Evolutionary conservation across 225 moss, liverwort and hornwort genomes (phyloP), one percentile per base, ranked within the genome.

Genomic region (Thuidium tamariscinum): DNA sequence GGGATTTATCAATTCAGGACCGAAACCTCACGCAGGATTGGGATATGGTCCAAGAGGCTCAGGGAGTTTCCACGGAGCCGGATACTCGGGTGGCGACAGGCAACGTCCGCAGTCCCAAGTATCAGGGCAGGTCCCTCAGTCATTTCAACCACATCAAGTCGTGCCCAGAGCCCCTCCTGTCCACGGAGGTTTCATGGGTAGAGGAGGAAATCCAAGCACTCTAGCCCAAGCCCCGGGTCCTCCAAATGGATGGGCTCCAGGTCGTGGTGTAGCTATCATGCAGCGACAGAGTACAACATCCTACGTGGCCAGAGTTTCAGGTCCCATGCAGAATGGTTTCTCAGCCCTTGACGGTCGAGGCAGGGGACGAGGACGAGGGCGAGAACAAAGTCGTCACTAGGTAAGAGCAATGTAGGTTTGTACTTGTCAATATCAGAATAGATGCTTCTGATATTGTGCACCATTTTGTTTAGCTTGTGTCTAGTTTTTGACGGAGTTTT

Each of bases 121-220:
- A 29, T 17, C 87, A 29, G 87, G 91, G 41, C 85, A 85, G 20
- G 76, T 65, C 34, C 71, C 89, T 39, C 90, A 82, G 67, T 72
- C 81, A 36, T 82, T 74, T 62, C 90, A 90, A 69, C 68, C 85
- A 25, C 86, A 89, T 73, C 92, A 89, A 85, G 87, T 90, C 51
- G 85, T 67, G 56, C 93, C 93, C 1, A 92, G 93, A 78, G 92
- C 93, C 6, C 93, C 93, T 48, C 93, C 93, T 82, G 89, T 90
- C 5, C 90, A 93, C 32, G 93, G 93, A 46, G 88, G 93, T 39
- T 93, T 93, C 52, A 93, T 93, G 89, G 93, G 93, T 52, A 82
- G 93, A 81, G 93, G 93, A 83, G 91, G 88, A 32, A 92, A 84
- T 39, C 32, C 89, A 37, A 70, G 39, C 37, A 68, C 61, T 68